Conservation (phyloP, 306 rosid genomes). For the Medicago lupulina region DNA sequence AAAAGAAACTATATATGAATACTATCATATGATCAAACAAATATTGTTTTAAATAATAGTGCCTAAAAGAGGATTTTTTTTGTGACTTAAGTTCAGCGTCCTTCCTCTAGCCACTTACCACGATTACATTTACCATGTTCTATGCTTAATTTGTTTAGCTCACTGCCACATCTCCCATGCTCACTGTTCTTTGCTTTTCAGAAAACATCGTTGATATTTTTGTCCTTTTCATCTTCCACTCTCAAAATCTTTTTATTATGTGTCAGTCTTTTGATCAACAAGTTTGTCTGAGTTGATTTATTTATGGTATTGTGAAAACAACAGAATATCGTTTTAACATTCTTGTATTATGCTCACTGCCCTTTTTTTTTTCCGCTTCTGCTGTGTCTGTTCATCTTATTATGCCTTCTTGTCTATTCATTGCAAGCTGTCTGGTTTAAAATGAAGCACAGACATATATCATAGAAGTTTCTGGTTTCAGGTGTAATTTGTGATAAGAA, state of each 20-base stretch:
- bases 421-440: not conserved
- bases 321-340: not conserved
- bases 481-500: not conserved
- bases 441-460: conserved; percentile 14
- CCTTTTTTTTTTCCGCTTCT: not conserved
- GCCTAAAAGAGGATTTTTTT: not conserved
- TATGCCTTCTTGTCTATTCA: not conserved
- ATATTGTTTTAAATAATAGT: not conserved
- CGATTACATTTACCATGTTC: not conserved
- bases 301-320: conserved; percentile 10
- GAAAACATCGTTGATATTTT: not conserved
- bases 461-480: not conserved
- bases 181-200: not conserved
- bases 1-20: not conserved
- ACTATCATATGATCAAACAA: not conserved
- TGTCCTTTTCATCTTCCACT: not conserved
- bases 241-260: not conserved
- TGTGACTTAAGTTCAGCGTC: not conserved
- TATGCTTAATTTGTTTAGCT: not conserved
- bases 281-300: not conserved
- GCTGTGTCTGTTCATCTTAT: not conserved
- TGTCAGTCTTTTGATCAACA: not conserved
- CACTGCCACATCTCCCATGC: not conserved
- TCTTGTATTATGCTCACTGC: not conserved
- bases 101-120: not conserved